Conservation (phyloP, 2,329 filamentous ascomycete genomes). For the Monilinia aucupariae region DNA sequence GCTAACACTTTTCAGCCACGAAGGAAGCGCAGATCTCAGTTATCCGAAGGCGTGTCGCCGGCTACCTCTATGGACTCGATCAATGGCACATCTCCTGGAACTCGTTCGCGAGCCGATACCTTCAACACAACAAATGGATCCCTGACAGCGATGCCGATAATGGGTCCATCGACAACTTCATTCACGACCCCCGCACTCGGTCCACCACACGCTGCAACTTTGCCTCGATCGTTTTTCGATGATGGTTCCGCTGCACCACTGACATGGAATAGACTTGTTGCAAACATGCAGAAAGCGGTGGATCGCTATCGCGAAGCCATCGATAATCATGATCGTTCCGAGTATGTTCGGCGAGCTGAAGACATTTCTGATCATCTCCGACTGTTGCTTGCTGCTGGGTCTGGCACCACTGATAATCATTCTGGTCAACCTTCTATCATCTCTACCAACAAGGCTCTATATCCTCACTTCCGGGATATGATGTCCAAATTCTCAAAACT, state of each 20-base stretch:
- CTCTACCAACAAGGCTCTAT: constrained; percentile 92
- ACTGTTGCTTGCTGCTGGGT: constrained; percentile 88
- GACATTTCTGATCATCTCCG: constrained; percentile 96
- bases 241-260: constrained; percentile 74
- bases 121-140: constrained; percentile 48
- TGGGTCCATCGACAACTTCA: constrained; percentile 43
- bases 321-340: constrained; percentile 71
- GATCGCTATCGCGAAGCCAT: constrained; percentile 90
- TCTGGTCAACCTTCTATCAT: constrained; percentile 99
- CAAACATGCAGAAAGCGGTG: constrained; percentile 88
- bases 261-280: constrained; percentile 83
- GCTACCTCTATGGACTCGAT: constrained; percentile 90
- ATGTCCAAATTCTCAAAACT: constrained; percentile 99
- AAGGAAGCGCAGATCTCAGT: constrained; percentile 55
- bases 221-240: constrained; percentile 84
- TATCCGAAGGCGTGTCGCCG: constrained; percentile 67
- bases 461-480: constrained; percentile 97
- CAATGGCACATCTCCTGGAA: constrained; percentile 59
- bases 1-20: constrained; percentile 44
- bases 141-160: constrained; percentile 36
- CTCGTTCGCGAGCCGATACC: constrained; percentile 53
- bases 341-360: constrained; percentile 92
- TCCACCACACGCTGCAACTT: constrained; percentile 42
- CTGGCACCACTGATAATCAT: constrained; percentile 96
- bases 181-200: constrained; percentile 47